A percentile compares a stretch with the other conserved stretches of the same genome.
Evolutionary conservation across 345 rosid genomes (phyloP).

Genomic region (Populus nigra): DNA sequence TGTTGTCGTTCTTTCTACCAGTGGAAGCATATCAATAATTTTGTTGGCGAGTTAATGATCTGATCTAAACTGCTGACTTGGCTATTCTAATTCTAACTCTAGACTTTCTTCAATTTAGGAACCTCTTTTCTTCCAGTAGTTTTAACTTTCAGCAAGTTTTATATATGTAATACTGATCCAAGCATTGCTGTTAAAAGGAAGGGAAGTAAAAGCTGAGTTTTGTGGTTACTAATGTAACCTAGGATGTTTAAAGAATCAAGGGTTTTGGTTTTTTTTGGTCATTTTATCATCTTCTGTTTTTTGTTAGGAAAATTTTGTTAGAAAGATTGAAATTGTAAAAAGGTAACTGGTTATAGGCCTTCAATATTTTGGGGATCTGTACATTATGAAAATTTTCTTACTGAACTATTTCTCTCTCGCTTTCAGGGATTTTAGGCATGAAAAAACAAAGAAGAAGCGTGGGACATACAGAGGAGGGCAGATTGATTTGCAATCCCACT

Average conservation of each 20-base stretch:
- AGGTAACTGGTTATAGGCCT: too few species aligned
- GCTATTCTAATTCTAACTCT: neutral
- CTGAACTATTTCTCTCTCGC: neutral
- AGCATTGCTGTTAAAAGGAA: neutral
- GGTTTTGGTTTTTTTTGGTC: neutral
- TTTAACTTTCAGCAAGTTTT: neutral
- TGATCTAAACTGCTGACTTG: neutral
- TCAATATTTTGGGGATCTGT: neutral
- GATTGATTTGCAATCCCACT: slow-evolving; percentile 77
- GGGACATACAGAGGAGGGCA: slow-evolving; percentile 92
- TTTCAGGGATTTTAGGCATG: slow-evolving; percentile 83
- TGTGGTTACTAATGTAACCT: neutral
- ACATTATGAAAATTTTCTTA: neutral
- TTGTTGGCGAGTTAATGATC: neutral
- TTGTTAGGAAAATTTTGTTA: neutral
- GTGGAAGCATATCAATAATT: neutral
- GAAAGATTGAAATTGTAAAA: neutral
- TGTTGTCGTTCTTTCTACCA: neutral
- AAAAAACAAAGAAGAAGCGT: slow-evolving; percentile 97
- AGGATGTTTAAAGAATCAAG: neutral
- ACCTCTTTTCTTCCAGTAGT: neutral
- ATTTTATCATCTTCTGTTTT: neutral
- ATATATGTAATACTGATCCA: neutral
- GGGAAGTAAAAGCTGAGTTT: neutral
- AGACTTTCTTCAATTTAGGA: neutral